Evolutionary conservation across 495 filamentous ascomycete genomes (phyloP), one percentile per base, ranked within the genome.

Genomic region (Xylaria longipes): DNA sequence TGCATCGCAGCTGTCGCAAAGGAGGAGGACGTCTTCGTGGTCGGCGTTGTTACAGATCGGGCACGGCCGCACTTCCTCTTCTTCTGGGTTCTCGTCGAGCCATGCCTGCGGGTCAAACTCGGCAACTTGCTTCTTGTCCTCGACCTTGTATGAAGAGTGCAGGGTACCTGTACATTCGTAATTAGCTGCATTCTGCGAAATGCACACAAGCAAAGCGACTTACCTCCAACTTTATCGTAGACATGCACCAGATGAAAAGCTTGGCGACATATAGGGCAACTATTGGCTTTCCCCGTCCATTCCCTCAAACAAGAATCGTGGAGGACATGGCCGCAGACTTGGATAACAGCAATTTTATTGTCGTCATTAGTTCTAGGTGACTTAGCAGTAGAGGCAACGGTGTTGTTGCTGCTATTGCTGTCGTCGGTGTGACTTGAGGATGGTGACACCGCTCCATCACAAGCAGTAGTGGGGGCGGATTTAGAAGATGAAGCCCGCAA

Each of bases 281-380:
- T 97, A 82, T 98, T 99, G 68, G 97, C 95, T 77, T 95, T 90
- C 82, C 96, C 93, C 39, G 92, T 93, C 96, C 96, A 99, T 69
- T 93, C 92, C 75, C 91, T 90, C 69, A 99, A 83, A 77, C 96
- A 99, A 61, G 91, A 89, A 81, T 99, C 90, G 79, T 99, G 96
- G 73, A 98, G 82, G 67, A 92, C 88, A 84, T 99, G 96, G 52
- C 91, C 91, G 82, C 96, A 99, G 45, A 94, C 76, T 69, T 85
- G 76, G 50, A 89, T 87, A 50, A 84, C 72, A 45, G 87, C 87
- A 62, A 89, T 82, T 60, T 80, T 74, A 66, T 78, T 73, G 70
- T 82, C 74, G 37, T 77, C 75, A 65, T 72, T 67, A 22, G 63
- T 52, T 71, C 74, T 71, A 37, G 72, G 60, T 65, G 74, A 74